Percentiles rank a stretch among this genome's conserved stretches.
These are phyloP conservation scores for Aspergillus sp. DNA, from an alignment of 2,329 filamentous ascomycete species.

Conservation along the genomic window DNA sequence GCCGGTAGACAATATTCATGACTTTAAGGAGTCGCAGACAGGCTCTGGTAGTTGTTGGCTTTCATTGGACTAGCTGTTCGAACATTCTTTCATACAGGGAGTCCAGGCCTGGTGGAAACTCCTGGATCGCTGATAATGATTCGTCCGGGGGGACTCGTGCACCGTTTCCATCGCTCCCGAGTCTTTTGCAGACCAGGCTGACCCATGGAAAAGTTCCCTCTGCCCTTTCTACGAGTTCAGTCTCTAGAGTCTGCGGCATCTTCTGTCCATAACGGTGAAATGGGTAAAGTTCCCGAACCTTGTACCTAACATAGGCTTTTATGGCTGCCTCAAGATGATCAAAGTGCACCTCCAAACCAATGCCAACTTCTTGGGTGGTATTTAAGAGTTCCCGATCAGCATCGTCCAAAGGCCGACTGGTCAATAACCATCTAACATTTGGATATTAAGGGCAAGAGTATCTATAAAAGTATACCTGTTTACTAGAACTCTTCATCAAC, in stretches of 20 bases:
- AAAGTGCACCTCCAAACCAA: background rate
- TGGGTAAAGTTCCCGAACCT: background rate
- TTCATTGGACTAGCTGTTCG: background rate
- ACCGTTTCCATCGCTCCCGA: background rate
- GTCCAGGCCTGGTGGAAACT: background rate
- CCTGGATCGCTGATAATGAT: background rate
- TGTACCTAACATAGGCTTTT: background rate
- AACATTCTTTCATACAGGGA: background rate
- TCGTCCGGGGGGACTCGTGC: background rate
- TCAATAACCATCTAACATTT: background rate
- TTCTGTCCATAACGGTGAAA: background rate
- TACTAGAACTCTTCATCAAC: too few species aligned
- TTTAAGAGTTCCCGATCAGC: background rate
- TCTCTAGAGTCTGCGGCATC: background rate
- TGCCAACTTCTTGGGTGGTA: background rate
- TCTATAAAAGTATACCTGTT: too few species aligned
- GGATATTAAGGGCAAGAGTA: too few species aligned
- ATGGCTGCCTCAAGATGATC: background rate
- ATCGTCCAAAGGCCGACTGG: background rate
- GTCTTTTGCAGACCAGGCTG: background rate
- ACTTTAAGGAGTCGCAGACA: background rate
- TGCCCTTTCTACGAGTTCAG: background rate
- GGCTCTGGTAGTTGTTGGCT: background rate
- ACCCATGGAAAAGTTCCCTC: background rate
- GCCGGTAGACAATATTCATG: background rate